These are phyloP conservation scores for Sarocladiaceae sp. DNA, from an alignment of 2,329 filamentous ascomycete genomes.

Conservation along the genomic window DNA sequence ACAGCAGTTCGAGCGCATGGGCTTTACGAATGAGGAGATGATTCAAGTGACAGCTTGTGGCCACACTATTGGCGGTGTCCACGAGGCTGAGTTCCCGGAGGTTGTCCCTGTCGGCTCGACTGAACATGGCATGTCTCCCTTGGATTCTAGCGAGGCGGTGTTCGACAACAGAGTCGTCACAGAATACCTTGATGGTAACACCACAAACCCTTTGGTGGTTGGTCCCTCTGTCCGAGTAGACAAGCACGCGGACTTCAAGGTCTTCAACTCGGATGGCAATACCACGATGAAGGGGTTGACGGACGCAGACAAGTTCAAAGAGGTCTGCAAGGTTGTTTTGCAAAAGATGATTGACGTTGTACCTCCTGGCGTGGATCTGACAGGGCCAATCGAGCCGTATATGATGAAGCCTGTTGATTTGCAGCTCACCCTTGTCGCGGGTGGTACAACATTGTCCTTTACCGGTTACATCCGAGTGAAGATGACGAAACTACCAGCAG, in stretches of 20 bases:
- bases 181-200: conserved; percentile 51
- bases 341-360: conserved; percentile 61
- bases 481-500: conserved; percentile 41
- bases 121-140: conserved; percentile 33
- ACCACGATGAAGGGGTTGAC: conserved; percentile 47
- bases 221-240: conserved; percentile 40
- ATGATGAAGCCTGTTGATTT: conserved; percentile 55
- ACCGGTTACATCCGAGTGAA: conserved; percentile 39
- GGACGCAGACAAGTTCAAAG: conserved; percentile 38
- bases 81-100: conserved; percentile 47
- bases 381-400: conserved; percentile 50
- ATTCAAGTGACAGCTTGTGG: conserved; percentile 58
- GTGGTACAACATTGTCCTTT: conserved; percentile 43
- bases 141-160: conserved; percentile 42
- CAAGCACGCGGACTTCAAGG: conserved; percentile 50
- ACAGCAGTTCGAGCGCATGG: conserved; percentile 54
- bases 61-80: conserved; percentile 57
- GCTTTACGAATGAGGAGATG: conserved; percentile 53
- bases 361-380: conserved; percentile 44
- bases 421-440: conserved; percentile 48
- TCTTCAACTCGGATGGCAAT: conserved; percentile 54
- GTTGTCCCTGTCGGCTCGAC: conserved; percentile 43
- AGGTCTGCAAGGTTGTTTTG: conserved; percentile 45
- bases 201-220: conserved; percentile 50
- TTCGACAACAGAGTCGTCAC: conserved; percentile 56